Conservation (phyloP, 257 asterid species). For the Mitragyna speciosa region DNA sequence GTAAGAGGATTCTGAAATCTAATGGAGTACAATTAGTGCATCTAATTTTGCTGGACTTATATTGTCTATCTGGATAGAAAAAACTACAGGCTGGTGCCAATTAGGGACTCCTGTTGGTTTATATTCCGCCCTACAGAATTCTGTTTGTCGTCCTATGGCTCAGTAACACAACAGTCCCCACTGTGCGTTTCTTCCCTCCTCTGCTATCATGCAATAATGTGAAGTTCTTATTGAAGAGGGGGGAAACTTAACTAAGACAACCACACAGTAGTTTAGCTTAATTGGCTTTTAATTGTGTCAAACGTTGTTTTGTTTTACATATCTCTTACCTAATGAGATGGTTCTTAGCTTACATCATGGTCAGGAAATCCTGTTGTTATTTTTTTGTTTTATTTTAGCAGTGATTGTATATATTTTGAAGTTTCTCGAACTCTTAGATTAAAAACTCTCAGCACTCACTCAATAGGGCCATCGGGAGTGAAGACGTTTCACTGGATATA, state of each 20-base stretch:
- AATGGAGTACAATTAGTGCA: too few relatives aligned
- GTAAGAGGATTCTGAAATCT: background rate
- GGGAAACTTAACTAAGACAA: background rate
- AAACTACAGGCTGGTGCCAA: too few relatives aligned
- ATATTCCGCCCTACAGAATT: too few relatives aligned
- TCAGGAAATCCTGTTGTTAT: background rate
- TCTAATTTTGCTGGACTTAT: background rate
- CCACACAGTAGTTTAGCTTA: background rate
- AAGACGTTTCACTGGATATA: constrained; percentile 68
- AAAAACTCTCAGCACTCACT: constrained; percentile 17
- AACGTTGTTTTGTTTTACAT: background rate
- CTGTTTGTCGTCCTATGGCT: too few relatives aligned
- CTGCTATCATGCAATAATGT: too few relatives aligned
- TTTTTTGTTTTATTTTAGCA: background rate
- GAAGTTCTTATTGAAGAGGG: background rate
- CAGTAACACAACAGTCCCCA: too few relatives aligned
- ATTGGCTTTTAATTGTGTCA: too few relatives aligned
- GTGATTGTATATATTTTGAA: background rate
- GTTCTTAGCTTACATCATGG: background rate
- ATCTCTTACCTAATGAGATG: background rate
- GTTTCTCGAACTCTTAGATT: background rate
- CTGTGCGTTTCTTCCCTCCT: too few relatives aligned
- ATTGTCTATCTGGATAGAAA: background rate
- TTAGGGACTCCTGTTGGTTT: too few relatives aligned
- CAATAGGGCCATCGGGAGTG: constrained; percentile 59